These are phyloP conservation scores for Oehlia diaphana DNA, from an alignment of 192 early-diverging fungal genomes.

Conservation along the genomic window DNA sequence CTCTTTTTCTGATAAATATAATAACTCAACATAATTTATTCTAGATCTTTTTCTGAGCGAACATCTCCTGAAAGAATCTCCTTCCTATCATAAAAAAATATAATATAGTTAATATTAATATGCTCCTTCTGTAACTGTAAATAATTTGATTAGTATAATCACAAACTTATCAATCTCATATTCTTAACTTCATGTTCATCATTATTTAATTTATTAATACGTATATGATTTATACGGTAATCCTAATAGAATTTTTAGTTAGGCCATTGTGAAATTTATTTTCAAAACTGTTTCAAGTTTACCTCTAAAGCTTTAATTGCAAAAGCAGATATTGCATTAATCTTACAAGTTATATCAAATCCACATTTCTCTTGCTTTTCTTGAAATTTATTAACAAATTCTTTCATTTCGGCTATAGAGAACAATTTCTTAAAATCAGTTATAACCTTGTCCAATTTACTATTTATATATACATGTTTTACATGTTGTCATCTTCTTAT, in stretches of 20 bases:
- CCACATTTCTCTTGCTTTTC: slow-evolving; percentile 14
- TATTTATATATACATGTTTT: slow-evolving; percentile 12
- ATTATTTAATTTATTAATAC: not conserved
- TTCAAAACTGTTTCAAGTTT: slow-evolving; percentile 5
- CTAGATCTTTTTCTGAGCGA: not conserved
- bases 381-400: slow-evolving; percentile 27
- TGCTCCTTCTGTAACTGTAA: not conserved
- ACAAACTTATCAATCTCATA: not conserved
- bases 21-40: not conserved
- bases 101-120: not conserved
- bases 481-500: too few species aligned
- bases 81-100: slow-evolving; percentile 4
- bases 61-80: not conserved
- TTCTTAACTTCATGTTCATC: too few species aligned
- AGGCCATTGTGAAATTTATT: slow-evolving; percentile 6
- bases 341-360: slow-evolving; percentile 15
- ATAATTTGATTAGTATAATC: not conserved
- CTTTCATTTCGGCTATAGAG: not conserved
- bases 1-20: too few species aligned
- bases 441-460: slow-evolving; percentile 20
- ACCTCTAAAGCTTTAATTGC: slow-evolving; percentile 26
- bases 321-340: slow-evolving; percentile 18
- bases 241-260: too few species aligned
- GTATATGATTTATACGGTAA: not conserved
- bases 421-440: slow-evolving; percentile 27